Base-by-base conservation (phyloP, 306 rosid genomes). In the Hylodesmum podocarpum region DNA sequence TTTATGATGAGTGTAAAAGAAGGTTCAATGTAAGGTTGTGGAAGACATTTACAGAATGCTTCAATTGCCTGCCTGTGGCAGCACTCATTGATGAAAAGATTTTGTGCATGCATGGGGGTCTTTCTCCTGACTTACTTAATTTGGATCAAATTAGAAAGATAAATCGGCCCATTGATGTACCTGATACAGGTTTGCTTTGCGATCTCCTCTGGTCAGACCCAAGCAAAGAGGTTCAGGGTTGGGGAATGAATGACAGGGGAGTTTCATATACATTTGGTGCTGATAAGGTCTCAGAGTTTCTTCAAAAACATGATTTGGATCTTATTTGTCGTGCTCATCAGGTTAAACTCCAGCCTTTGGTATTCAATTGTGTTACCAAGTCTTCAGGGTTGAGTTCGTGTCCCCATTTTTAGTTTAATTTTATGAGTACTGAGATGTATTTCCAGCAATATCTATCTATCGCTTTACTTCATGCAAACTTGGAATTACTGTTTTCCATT, bases 171-270 rank as follows among this genome's bases (percentile, higher is more conserved):
- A 86, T 86, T 29, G 98, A 90, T 77, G 94, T 93, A 13, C 98
- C 98, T 4, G 98, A 90, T 57, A 67, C 93, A 10, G 98, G 98
- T 53, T 88, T 93, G 87, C 91, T 93, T 62, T 93, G 98, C n/a
- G 96, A 93, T 84, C 92, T 93, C 81, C 88, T 93, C 21, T 93
- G 98, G 98, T 89, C 96, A n/a, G 98, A 93, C 69, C 98, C 98
- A 5, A 79, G 86, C 78, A 86, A 89, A 86, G 96, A 88, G 22
- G 85, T 87, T 57, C 87, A 62, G 54, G 94, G 93, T 29, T 93
- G 98, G 98, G 94, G 91, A 61, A 76, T 78, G 88, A 93, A 89
- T 70, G 98, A 89, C 67, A 73, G 98, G 64, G 96, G 96, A 66
- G 94, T 91, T 61, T 93, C 98, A 36, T 91, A 75, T 82, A 89